Evolutionary conservation across 2,329 filamentous ascomycete species (phyloP), one percentile per base, ranked within the genome.

Genomic region (Fusarium brachygibbosum): DNA sequence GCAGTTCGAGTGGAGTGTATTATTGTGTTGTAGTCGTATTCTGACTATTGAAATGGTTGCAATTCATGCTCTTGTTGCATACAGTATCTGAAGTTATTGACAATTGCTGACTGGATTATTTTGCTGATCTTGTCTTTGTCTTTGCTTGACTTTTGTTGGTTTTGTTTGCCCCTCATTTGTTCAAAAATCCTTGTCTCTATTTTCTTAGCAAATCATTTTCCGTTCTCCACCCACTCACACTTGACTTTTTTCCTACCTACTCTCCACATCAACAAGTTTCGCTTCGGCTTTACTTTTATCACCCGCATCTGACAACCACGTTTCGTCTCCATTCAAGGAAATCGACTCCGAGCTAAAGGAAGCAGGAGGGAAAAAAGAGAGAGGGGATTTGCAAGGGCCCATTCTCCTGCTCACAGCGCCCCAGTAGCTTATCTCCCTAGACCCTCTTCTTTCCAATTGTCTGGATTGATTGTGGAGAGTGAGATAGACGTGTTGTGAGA

Each of bases 391-490:
- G 55, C 66, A 69, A 62, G 66, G 54, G 64, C 49, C 49, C 37
- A 49, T 38, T 44, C 25, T 54, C 23, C 48, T 41, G 31, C 59
- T 68, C 63, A n/a, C 42, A 45, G 42, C n/a, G 48, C 25, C 53
- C 66, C 66, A 69, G 66, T 69, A 58, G 52, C 29, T 55, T 60
- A 57, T 66, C 64, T 55, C 53, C 59, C 64, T 64, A 68, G 64
- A 69, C 51, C 53, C 48, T 46, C 42, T 55, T 38, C 29, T 48
- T 53, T 28, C 42, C 42, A 38, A 56, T 50, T 56, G 42, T 56
- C 9, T 54, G 46, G 38, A 3, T 17, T 35, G 35, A 50, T 74
- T 76, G 76, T 77, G 76, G 76, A 75, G 70, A 66, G 71, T 19
- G 60, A 29, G 19, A 32, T 25, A 25, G 23, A 25, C 23, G 23